Percentiles rank a stretch among this genome's conserved stretches.
Evolutionary conservation across 2,329 filamentous ascomycete genomes (phyloP).

Genomic region (Botrytis aclada): DNA sequence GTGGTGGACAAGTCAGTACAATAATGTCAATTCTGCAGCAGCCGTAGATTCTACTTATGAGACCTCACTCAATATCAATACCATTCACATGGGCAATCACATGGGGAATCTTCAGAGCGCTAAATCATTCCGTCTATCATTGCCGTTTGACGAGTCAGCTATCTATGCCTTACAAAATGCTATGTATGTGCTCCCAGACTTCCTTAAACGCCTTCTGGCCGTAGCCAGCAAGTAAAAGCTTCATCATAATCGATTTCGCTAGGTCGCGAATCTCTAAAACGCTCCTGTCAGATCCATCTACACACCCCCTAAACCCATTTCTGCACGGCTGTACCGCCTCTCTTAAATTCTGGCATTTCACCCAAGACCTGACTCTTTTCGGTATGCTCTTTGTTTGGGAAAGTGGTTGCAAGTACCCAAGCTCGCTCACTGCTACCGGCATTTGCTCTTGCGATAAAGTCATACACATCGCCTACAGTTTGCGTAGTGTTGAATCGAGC

Average conservation of each 20-base stretch:
- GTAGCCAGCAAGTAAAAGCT: background rate
- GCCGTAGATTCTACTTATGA: background rate
- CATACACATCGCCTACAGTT: slow-evolving; percentile 74
- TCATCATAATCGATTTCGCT: background rate
- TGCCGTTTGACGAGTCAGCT: background rate
- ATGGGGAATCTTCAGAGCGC: background rate
- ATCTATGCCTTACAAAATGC: slow-evolving; percentile 6
- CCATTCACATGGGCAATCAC: background rate
- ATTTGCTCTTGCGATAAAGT: slow-evolving; percentile 66
- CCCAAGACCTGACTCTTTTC: slow-evolving; percentile 60
- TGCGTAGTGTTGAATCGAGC: slow-evolving; percentile 79
- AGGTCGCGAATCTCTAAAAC: background rate
- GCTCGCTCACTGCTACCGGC: slow-evolving; percentile 53
- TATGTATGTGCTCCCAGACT: background rate
- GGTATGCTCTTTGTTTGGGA: slow-evolving; percentile 75
- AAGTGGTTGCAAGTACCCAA: slow-evolving; percentile 78
- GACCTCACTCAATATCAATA: background rate
- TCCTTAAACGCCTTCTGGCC: slow-evolving; percentile 9
- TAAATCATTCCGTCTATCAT: background rate
- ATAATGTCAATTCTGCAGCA: background rate
- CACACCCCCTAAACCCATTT: slow-evolving; percentile 43
- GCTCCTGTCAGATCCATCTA: background rate
- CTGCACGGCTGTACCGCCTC: slow-evolving; percentile 62
- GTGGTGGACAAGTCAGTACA: background rate
- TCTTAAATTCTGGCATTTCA: slow-evolving; percentile 63